These are phyloP conservation scores for Cichorium intybus DNA, from an alignment of 140 eudicot species.

Conservation along the genomic window DNA sequence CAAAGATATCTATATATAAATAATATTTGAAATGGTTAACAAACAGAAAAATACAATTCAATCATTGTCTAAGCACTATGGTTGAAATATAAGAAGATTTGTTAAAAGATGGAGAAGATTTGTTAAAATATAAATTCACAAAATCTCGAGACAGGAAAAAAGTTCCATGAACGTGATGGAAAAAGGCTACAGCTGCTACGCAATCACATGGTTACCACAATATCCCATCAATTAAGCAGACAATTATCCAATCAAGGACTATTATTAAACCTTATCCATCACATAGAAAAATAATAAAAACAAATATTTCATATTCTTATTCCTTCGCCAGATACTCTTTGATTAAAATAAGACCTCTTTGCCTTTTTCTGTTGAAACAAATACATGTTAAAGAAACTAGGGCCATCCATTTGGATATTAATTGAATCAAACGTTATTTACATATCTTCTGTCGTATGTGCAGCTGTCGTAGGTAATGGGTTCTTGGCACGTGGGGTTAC, in stretches of 20 bases:
- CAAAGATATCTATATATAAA: too few species aligned
- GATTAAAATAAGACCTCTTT: background rate
- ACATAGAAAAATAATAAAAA: background rate
- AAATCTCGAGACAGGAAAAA: background rate
- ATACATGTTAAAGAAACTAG: too few species aligned
- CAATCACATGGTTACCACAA: background rate
- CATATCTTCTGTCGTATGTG: background rate
- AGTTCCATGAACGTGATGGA: background rate
- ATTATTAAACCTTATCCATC: background rate
- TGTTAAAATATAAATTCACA: background rate
- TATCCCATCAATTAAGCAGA: background rate
- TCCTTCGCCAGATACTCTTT: background rate
- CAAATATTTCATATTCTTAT: background rate
- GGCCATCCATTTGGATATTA: too few species aligned
- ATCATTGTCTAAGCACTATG: background rate
- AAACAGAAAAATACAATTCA: background rate
- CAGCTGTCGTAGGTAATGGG: slow-evolving; percentile 57
- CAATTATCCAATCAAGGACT: background rate
- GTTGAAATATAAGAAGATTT: background rate
- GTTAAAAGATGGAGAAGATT: background rate
- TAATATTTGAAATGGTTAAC: too few species aligned
- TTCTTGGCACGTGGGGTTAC: slow-evolving; percentile 64
- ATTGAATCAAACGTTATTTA: background rate
- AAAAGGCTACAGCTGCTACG: background rate
- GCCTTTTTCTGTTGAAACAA: background rate